Base-by-base conservation (phyloP, 2,329 filamentous ascomycete genomes). In the Ophiostoma montium region DNA sequence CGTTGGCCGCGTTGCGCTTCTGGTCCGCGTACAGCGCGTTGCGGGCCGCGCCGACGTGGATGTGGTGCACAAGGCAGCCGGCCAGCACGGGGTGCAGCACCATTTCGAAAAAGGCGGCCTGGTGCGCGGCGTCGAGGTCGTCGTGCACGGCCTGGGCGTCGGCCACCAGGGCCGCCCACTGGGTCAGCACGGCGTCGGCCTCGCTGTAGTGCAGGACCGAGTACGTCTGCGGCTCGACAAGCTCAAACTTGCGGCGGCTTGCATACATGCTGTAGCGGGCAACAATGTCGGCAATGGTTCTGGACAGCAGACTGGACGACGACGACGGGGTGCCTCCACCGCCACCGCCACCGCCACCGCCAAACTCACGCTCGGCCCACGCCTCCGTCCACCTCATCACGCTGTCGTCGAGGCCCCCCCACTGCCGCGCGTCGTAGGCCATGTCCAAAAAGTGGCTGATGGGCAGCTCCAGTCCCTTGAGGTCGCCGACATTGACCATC, bases 401-500 rank as follows among this genome's bases (percentile, higher is more conserved):
- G 48, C 71, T 76, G 43, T 75, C 69, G 43, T 75, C 69, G 16
- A 23, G 47, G 72, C 70, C 67, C 70, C 75, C 67, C 70, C 75
- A 82, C 1, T 64, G 59, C 18, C 72, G 63, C 19, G 75, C 71
- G 57, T 84, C 75, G 59, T 84, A 85, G 1, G 78, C 81, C 52
- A 84, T 68, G 54, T 83, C 79, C 53, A 84, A 66, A 64, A 79
- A 83, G 61, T 84, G 79, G 57, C 68, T 76, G 58, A 84, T 77
- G 18, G 80, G 78, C 15, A 83, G 69, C 64, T 84, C 68, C 3
- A 78, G 66, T 1, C 75, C 75, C 62, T 82, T 83, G 53, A 83
- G 67, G 57, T 83, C 79, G 36, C 78, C 79, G 18, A 82, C 75
- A 53, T 83, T 83, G 55, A 81, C 76, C 39, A 82, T 70, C 79